phyloP scores from a whole-genome alignment of 345 rosid genomes.

The Arabidopsis thaliana region TAIR10.1 NC_003074.8:710001-710500 shows the following conservation, averaged over 20 bases:
- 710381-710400: background rate
- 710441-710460: constrained; percentile 97
- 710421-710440: constrained; percentile 52
- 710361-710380: constrained; percentile 27
- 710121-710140: constrained; percentile 97
- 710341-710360: constrained; percentile 73
- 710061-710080: constrained; percentile 25
- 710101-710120: constrained; percentile 96
- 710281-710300: constrained; percentile 97
- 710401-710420: constrained; percentile 8
- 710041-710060: constrained; percentile 1
- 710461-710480: constrained; percentile 94
- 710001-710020: background rate
- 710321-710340: constrained; percentile 89
- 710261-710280: constrained; percentile 92
- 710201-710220: constrained; percentile 15
- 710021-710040: background rate
- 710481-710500: constrained; percentile 90
- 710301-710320: constrained; percentile 98
- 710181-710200: constrained; percentile 87
- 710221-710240: background rate
- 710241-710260: constrained; percentile 26
- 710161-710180: constrained; percentile 98
- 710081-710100: constrained; percentile 92
- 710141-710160: constrained; percentile 97